These are phyloP conservation scores for Ramichloridium luteum DNA, from an alignment of 2,329 filamentous ascomycete species.

Conservation along the genomic window DNA sequence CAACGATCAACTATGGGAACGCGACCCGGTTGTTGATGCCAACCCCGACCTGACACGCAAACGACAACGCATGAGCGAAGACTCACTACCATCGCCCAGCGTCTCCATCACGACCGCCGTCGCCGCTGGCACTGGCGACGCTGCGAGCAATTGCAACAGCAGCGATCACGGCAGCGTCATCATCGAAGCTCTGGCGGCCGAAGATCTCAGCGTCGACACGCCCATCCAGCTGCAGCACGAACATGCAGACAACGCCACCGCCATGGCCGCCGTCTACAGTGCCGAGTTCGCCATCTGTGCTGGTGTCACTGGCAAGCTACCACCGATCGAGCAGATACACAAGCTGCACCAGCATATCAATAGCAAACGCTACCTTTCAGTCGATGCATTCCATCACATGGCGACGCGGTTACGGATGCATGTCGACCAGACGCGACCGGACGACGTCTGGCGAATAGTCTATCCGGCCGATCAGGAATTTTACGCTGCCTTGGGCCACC, in stretches of 20 bases:
- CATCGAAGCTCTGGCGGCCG: constrained; percentile 23
- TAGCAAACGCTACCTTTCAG: not conserved
- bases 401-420: not conserved
- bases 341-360: not conserved
- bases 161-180: constrained; percentile 13
- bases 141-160: too few species aligned
- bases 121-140: too few species aligned
- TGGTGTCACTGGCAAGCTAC: too few species aligned
- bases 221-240: constrained; percentile 27
- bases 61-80: constrained; percentile 32
- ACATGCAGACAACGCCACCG: constrained; percentile 13
- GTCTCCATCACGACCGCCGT: too few species aligned
- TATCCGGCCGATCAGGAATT: constrained; percentile 1
- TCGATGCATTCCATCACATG: not conserved
- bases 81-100: too few species aligned
- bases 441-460: not conserved
- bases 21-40: constrained; percentile 34
- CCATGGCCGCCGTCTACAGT: not conserved
- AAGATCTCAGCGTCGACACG: constrained; percentile 28
- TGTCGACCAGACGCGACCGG: not conserved
- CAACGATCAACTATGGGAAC: constrained; percentile 15
- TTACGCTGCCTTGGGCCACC: not conserved
- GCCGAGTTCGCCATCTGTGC: not conserved
- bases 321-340: not conserved
- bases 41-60: constrained; percentile 35